These are phyloP conservation scores for Globisporangium mamillatum DNA, from an alignment of 352 stramenopile species.

Conservation along the genomic window DNA sequence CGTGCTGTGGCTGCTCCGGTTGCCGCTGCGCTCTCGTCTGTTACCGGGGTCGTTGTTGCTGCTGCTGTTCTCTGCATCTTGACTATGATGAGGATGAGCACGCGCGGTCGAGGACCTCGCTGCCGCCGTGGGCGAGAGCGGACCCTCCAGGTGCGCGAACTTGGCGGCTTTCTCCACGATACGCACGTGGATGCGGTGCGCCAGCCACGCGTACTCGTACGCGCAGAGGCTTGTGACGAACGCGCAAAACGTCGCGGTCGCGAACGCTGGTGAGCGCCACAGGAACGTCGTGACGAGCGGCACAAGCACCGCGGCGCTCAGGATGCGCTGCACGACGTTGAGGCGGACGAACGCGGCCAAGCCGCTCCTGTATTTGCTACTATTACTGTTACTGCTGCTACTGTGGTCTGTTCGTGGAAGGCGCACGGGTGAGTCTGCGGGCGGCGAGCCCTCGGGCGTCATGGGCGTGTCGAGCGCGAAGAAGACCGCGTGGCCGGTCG, in stretches of 20 bases:
- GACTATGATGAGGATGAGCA: neutral
- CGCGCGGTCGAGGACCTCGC: neutral
- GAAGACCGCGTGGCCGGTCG: conserved; percentile 1
- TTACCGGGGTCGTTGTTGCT: neutral
- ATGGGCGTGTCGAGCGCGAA: conserved; percentile 21
- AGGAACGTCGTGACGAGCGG: conserved; percentile 68
- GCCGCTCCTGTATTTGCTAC: neutral
- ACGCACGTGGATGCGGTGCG: conserved; percentile 60
- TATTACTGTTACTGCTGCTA: neutral
- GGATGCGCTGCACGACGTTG: conserved; percentile 60
- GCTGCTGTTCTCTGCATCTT: neutral
- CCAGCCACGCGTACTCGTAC: conserved; percentile 72
- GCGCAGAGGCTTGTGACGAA: conserved; percentile 61
- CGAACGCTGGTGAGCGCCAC: conserved; percentile 59
- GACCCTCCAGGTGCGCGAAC: conserved; percentile 7
- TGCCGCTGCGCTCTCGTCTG: neutral
- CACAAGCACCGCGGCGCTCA: conserved; percentile 54
- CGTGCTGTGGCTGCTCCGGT: conserved; percentile 24
- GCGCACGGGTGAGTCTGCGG: neutral
- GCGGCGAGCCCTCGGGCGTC: conserved; percentile 5
- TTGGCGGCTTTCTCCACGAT: conserved; percentile 21
- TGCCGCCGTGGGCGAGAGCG: conserved; percentile 10
- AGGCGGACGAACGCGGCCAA: conserved; percentile 20
- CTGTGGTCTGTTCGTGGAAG: neutral
- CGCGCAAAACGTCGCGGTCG: conserved; percentile 62